These are phyloP conservation scores for Endocladia muricata DNA, from an alignment of 31 red algal genomes.

Conservation along the genomic window DNA sequence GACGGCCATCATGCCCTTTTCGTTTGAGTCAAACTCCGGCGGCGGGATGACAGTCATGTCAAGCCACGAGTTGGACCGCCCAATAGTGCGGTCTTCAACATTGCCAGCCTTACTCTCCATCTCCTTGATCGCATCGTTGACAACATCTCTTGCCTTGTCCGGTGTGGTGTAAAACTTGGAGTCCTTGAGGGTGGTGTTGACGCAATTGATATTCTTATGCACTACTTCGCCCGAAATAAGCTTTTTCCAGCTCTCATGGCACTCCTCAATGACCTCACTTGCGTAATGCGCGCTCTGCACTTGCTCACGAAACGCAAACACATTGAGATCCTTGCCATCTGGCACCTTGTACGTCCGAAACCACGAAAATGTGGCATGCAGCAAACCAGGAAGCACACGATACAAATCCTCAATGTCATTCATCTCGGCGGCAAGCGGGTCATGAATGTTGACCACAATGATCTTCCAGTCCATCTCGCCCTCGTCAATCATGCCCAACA, in stretches of 20 bases:
- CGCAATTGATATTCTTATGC: slow-evolving; percentile 83
- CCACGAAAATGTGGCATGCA: slow-evolving; percentile 85
- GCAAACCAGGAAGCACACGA: slow-evolving; percentile 61
- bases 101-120: slow-evolving; percentile 43
- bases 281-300: slow-evolving; percentile 66
- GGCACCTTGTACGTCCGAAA: slow-evolving; percentile 98
- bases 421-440: slow-evolving; percentile 64
- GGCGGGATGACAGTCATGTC: slow-evolving; percentile 76
- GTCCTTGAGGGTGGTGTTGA: slow-evolving; percentile 78
- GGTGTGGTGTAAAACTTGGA: slow-evolving; percentile 38
- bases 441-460: slow-evolving; percentile 74
- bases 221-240: slow-evolving; percentile 64
- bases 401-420: slow-evolving; percentile 88
- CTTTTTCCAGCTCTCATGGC: slow-evolving; percentile 76
- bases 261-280: slow-evolving; percentile 70
- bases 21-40: slow-evolving; percentile 34
- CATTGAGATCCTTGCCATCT: slow-evolving; percentile 96
- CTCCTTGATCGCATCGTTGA: slow-evolving; percentile 50
- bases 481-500: slow-evolving; percentile 86
- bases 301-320: slow-evolving; percentile 80
- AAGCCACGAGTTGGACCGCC: slow-evolving; percentile 46
- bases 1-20: slow-evolving; percentile 8
- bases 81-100: slow-evolving; percentile 9
- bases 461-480: slow-evolving; percentile 99
- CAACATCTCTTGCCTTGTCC: slow-evolving; percentile 35